phyloP scores from a whole-genome alignment of 2,329 filamentous ascomycete genomes.

The Colletotrichum costaricense region DNA sequence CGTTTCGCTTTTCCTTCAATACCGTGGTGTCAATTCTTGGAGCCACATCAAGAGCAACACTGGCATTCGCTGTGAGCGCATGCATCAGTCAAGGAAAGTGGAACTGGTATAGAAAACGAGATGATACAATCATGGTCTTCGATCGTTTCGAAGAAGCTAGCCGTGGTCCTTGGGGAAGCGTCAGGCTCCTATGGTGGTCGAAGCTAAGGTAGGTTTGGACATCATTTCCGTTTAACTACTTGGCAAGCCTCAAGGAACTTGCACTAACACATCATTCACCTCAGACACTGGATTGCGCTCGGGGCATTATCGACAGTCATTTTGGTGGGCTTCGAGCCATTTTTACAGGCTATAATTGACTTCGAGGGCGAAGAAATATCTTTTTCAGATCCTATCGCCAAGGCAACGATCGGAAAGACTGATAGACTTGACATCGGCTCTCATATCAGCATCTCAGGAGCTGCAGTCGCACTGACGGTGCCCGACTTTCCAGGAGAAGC shows the following conservation, averaged over 20 bases:
- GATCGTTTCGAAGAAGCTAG: not conserved
- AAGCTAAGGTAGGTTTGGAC: not conserved
- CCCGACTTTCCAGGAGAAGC: too few species aligned
- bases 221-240: not conserved
- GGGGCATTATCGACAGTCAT: too few species aligned
- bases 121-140: not conserved
- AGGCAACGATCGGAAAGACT: too few species aligned
- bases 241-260: not conserved
- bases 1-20: not conserved
- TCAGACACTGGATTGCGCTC: too few species aligned
- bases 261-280: too few species aligned
- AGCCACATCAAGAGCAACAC: not conserved
- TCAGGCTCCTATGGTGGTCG: not conserved
- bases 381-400: too few species aligned
- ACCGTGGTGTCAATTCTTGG: not conserved
- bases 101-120: not conserved
- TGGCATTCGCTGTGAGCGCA: not conserved
- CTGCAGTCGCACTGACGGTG: too few species aligned
- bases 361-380: too few species aligned
- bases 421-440: too few species aligned
- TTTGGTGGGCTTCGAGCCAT: too few species aligned
- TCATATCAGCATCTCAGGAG: too few species aligned
- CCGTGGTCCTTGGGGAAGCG: not conserved
- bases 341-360: too few species aligned
- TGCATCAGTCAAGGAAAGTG: not conserved